Evolutionary conservation across 2,329 filamentous ascomycete species (phyloP), one percentile per base, ranked within the genome.

Genomic region (Colletotrichum falcatum): DNA sequence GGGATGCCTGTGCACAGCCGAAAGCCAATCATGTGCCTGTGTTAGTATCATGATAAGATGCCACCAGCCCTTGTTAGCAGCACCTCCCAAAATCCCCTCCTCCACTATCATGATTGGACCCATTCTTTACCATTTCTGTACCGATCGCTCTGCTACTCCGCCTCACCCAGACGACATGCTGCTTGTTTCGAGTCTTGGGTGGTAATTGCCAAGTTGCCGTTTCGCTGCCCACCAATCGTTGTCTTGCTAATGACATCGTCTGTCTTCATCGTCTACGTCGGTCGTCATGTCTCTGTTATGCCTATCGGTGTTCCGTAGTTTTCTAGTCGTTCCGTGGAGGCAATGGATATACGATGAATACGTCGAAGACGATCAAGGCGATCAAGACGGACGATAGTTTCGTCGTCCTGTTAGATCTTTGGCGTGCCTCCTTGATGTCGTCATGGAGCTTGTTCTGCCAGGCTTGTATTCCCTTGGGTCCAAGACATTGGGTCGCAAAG

Each of bases 111-210:
- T n/a, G 30, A 49, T 55, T 30, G 14, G 12, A 8, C 20, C 56
- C 66, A 61, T 49, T 30, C 37, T 5, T n/a, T 69, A 69, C 14
- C 58, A 18, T 18, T 4, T 0, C 3, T 11, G 30, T 66, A 66
- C 16, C 30, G 12, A 16, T 14, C 7, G 1, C 20, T 26, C 20
- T 44, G n/a, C 9, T 6, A n/a, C 33, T 26, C 53, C 16, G 6
- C 20, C 53, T 35, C 37, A n/a, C 30, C 30, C 30, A 33, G 30
- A 3, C 39, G 37, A 59, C 28, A 42, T 30, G 26, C 56, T 59
- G 26, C 9, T 3, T 42, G 39, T 37, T 42, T 16, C 46, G 12
- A 20, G 14, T 14, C 12, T 14, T n/a, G n/a, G n/a, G n/a, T n/a
- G n/a, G n/a, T n/a, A n/a, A n/a, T n/a, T n/a, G n/a, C n/a, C n/a